Evolutionary conservation across 2,329 filamentous ascomycete genomes (phyloP), one percentile per base, ranked within the genome.

Genomic region (Aureobasidium sp.): DNA sequence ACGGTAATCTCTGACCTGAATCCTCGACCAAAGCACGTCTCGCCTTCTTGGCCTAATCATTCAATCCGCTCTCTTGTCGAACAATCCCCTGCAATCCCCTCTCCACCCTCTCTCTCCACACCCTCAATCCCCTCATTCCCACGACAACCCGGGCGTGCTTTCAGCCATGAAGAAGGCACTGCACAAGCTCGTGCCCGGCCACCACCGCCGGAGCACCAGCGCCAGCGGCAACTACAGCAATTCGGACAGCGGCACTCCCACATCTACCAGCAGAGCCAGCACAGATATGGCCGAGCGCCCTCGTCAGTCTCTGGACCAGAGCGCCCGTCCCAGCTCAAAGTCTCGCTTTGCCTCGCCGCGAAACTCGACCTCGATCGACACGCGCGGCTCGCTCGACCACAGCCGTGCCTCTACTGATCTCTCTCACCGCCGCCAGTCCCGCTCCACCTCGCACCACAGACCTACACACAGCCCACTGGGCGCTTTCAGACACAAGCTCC

Each of bases 401-500:
- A 23, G n/a, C n/a, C 47, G 49, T 13, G 35, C 42, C 6, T 60
- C 57, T 4, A 46, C 47, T 19, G 55, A 59, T 19, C 19, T 49
- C 11, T 23, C 31, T 11, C 27, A 47, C 21, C 47, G 19, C 19
- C 47, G 40, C 23, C 27, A 54, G 21, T 60, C 49, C 10, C 29
- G 47, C 27, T 59, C 54, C 7, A 49, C 38, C 2, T 46, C 42
- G 2, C 68, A 68, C 54, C 63, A 64, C 51, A 64, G 69, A 19
- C 35, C 63, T 29, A 70, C 69, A 19, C 69, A 69, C 64, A 71
- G 68, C 53, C 70, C 70, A 21, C 63, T 73, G 31, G 69, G 69
- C 25, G 66, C 70, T 27, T 64, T 73, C 43, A 63, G 67, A 43
- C 67, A 69, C 53, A 73, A 71, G 61, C 61, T 66, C 10, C 62